A percentile compares a stretch with the other conserved stretches of the same genome.
These are phyloP conservation scores for Chamaenerion angustifolium DNA, from an alignment of 345 rosid species.

Conservation along the genomic window DNA sequence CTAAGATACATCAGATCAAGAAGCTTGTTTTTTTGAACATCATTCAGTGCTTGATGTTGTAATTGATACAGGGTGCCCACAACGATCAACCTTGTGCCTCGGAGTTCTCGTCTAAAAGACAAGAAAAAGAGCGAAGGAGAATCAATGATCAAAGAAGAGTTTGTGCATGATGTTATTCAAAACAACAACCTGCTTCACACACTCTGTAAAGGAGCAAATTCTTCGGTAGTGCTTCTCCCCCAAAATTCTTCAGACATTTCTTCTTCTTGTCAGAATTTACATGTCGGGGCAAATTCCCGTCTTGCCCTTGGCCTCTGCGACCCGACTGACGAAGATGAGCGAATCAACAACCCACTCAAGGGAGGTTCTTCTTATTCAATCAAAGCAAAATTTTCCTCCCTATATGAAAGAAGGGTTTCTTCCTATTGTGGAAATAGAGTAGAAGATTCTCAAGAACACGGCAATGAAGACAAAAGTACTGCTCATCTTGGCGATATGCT, in stretches of 20 bases:
- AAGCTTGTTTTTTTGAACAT: constrained; percentile 7
- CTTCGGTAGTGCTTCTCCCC: constrained; percentile 64
- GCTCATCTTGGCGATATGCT: constrained; percentile 38
- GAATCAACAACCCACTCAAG: constrained; percentile 20
- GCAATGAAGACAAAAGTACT: constrained; percentile 6
- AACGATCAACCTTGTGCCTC: constrained; percentile 43
- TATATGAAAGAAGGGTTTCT: constrained; percentile 42
- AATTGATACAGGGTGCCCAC: constrained; percentile 45
- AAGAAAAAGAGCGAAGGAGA: constrained; percentile 88
- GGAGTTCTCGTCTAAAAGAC: constrained; percentile 86
- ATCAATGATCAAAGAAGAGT: constrained; percentile 60
- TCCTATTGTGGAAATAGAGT: constrained; percentile 19
- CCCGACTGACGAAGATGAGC: constrained; percentile 18
- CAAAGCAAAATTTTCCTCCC: constrained; percentile 47
- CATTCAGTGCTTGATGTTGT: neutral
- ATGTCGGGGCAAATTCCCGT: constrained; percentile 43
- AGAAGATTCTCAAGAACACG: constrained; percentile 9
- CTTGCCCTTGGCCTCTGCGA: constrained; percentile 24
- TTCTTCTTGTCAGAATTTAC: constrained; percentile 55
- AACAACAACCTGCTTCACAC: constrained; percentile 53
- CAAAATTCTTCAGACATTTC: constrained; percentile 57
- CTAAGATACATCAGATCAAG: neutral
- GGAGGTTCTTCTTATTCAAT: constrained; percentile 20
- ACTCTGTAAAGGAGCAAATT: constrained; percentile 53
- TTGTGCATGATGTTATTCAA: constrained; percentile 51